These are phyloP conservation scores for Platanthera zijinensis DNA, from an alignment of 106 monocot genomes.

Conservation along the genomic window DNA sequence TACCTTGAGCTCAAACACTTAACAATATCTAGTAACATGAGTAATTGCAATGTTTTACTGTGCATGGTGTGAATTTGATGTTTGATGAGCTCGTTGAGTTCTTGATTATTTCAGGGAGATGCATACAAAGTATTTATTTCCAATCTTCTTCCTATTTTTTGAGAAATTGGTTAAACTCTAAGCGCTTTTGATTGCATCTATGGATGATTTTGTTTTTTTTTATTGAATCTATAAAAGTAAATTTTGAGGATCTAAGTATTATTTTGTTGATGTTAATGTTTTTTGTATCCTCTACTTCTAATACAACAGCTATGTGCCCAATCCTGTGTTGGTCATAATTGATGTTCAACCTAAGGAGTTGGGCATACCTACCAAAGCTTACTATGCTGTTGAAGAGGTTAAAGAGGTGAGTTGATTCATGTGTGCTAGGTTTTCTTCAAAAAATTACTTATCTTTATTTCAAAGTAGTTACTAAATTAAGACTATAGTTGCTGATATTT, in stretches of 20 bases:
- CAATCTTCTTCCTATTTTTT: background rate
- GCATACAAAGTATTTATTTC: background rate
- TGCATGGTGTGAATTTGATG: background rate
- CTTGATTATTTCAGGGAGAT: background rate
- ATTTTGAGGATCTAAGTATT: background rate
- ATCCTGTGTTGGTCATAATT: slow-evolving; percentile 63
- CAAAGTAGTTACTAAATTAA: background rate
- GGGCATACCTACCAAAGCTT: slow-evolving; percentile 63
- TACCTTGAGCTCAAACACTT: background rate
- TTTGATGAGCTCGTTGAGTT: background rate
- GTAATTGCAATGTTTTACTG: background rate
- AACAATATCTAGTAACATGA: background rate
- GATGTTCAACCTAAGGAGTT: slow-evolving; percentile 69
- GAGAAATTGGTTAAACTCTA: background rate
- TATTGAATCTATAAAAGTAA: background rate
- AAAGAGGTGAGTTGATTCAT: slow-evolving; percentile 40
- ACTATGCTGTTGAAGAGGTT: slow-evolving; percentile 71
- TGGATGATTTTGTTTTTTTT: slow-evolving; percentile 1
- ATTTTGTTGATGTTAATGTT: background rate
- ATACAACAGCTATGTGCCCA: slow-evolving; percentile 47
- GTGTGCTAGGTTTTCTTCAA: slow-evolving; percentile 2
- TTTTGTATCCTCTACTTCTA: background rate
- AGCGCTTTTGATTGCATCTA: background rate
- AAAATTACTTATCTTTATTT: slow-evolving; percentile 13
- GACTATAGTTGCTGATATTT: background rate